phyloP scores from a whole-genome alignment of 192 early-diverging fungal species.

The Chytriomyces sp. region DNA sequence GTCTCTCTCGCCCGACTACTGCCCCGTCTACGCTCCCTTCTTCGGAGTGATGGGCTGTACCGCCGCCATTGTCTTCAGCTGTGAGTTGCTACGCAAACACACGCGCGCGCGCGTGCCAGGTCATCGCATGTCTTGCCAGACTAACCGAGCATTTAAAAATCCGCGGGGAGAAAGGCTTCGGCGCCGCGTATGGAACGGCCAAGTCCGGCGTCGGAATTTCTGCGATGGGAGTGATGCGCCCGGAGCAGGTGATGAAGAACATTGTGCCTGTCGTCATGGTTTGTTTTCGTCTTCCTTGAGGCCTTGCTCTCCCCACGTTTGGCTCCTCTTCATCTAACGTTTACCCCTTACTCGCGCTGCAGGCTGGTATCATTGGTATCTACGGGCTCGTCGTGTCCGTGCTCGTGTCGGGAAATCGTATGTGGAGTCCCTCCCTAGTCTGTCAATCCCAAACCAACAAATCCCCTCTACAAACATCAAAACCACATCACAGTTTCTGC shows the following conservation, averaged over 20 bases:
- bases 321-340: background rate
- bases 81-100: background rate
- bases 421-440: slow-evolving; percentile 29
- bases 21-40: slow-evolving; percentile 94
- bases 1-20: slow-evolving; percentile 43
- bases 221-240: slow-evolving; percentile 89
- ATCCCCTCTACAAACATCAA: background rate
- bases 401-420: slow-evolving; percentile 72
- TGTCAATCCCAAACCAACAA: background rate
- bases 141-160: background rate
- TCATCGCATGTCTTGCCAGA: background rate
- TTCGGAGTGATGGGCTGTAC: slow-evolving; percentile 93
- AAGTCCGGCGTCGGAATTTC: slow-evolving; percentile 97
- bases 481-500: slow-evolving; percentile 17
- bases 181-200: slow-evolving; percentile 98
- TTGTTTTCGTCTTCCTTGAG: slow-evolving; percentile 4
- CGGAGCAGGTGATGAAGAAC: slow-evolving; percentile 74
- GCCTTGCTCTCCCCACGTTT: background rate
- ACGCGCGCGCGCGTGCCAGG: background rate
- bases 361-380: slow-evolving; percentile 94
- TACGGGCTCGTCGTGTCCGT: slow-evolving; percentile 98
- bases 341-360: background rate
- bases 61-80: slow-evolving; percentile 82
- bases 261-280: slow-evolving; percentile 95
- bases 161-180: slow-evolving; percentile 64